Percentiles rank a stretch among this genome's conserved stretches.
These are phyloP conservation scores for Zygoascus biomembranicola DNA, from an alignment of 805 yeast species.

Conservation along the genomic window DNA sequence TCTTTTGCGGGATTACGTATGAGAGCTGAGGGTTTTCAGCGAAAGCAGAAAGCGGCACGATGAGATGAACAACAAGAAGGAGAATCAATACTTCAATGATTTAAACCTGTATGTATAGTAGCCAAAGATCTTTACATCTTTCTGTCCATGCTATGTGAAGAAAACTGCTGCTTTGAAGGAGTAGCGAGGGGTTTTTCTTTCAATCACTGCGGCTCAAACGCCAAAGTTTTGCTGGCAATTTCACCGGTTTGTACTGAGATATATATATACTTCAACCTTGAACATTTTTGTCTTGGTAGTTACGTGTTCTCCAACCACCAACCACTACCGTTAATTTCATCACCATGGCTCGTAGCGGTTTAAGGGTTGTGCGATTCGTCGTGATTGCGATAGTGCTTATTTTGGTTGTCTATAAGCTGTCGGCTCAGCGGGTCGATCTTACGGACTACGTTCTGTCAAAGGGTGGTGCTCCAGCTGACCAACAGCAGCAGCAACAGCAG, in stretches of 20 bases:
- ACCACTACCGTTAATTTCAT: background rate
- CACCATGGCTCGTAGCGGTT: constrained; percentile 29
- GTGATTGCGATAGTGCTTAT: constrained; percentile 27
- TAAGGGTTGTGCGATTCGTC: constrained; percentile 29
- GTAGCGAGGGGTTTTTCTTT: too few relatives aligned
- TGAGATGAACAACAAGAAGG: too few relatives aligned
- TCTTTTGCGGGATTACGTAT: too few relatives aligned
- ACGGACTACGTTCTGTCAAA: constrained; percentile 16
- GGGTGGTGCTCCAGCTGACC: background rate
- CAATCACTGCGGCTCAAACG: too few relatives aligned
- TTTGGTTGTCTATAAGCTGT: constrained; percentile 27
- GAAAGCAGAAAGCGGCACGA: too few relatives aligned
- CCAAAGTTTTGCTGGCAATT: background rate
- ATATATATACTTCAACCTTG: background rate
- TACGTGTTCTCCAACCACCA: background rate
- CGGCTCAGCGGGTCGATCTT: constrained; percentile 20
- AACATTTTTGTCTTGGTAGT: background rate
- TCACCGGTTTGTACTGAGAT: background rate
- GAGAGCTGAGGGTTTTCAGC: too few relatives aligned
- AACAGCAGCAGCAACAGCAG: constrained; percentile 9
- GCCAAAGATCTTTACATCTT: too few relatives aligned
- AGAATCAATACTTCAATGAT: too few relatives aligned
- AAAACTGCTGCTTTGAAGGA: too few relatives aligned
- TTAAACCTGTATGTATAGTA: too few relatives aligned
- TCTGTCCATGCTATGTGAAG: too few relatives aligned